Conservation (phyloP, 2,329 filamentous ascomycete species). For the Ophiocordyceps unilateralis region DNA sequence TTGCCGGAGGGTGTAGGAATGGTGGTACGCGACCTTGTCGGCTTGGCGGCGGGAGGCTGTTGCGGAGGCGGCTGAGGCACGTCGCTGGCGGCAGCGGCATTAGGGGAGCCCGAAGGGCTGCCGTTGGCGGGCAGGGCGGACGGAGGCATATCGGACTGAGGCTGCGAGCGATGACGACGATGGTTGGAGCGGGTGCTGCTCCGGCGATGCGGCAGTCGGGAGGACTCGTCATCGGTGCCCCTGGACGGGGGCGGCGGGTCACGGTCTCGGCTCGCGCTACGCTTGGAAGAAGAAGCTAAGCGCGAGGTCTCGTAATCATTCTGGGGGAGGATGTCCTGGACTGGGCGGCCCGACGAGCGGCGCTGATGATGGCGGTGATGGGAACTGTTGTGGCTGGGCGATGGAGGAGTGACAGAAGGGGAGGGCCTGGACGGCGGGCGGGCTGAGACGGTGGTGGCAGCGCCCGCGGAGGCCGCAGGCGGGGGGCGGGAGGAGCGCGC, state of each 20-base stretch:
- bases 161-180: slow-evolving; percentile 13
- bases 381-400: slow-evolving; percentile 6
- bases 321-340: slow-evolving; percentile 30
- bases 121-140: slow-evolving; percentile 35
- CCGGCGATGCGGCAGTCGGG: slow-evolving; percentile 24
- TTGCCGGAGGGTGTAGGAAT: slow-evolving; percentile 82
- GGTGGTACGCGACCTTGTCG: slow-evolving; percentile 51
- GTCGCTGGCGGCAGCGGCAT: slow-evolving; percentile 20
- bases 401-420: slow-evolving; percentile 2
- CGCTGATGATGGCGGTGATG: slow-evolving; percentile 14
- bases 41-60: slow-evolving; percentile 24
- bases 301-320: slow-evolving; percentile 60
- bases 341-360: slow-evolving; percentile 23
- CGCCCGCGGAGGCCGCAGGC: slow-evolving; percentile 6
- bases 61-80: slow-evolving; percentile 17
- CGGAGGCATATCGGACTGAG: slow-evolving; percentile 29
- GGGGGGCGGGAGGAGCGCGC: slow-evolving; percentile 15
- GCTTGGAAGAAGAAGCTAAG: slow-evolving; percentile 41
- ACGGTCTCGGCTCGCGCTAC: slow-evolving; percentile 33
- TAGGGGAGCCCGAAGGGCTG: slow-evolving; percentile 29
- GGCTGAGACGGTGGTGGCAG: slow-evolving; percentile 4
- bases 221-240: slow-evolving; percentile 38
- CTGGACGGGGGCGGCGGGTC: slow-evolving; percentile 21
- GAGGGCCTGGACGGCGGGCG: slow-evolving; percentile 6
- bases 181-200: slow-evolving; percentile 31